Conservation (phyloP, 345 rosid genomes). For the Populus nigra region DNA sequence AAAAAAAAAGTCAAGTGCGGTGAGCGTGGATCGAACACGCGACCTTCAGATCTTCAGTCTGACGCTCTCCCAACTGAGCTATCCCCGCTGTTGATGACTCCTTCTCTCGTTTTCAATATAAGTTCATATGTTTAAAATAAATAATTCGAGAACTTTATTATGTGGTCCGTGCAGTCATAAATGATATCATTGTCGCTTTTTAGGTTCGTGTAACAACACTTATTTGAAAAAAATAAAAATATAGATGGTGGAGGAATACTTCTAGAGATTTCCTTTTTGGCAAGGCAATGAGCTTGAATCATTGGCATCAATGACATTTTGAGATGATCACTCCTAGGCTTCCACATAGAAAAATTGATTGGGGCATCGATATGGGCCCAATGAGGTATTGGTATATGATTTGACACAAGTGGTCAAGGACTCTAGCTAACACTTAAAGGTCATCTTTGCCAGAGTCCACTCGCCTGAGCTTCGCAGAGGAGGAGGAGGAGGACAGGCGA, state of each 20-base stretch:
- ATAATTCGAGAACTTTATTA: no score
- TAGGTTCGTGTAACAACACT: background rate
- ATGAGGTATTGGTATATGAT: no score
- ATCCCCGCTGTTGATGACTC: constrained; percentile 43
- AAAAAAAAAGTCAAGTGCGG: background rate
- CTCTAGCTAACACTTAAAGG: no score
- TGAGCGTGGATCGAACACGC: constrained; percentile 43
- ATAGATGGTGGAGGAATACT: background rate
- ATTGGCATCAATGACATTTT: no score
- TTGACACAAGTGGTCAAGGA: no score
- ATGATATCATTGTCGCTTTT: background rate
- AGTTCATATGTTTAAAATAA: accelerated
- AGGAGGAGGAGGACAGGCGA: background rate
- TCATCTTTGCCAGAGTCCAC: background rate
- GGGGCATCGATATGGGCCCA: no score
- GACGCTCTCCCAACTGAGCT: constrained; percentile 99
- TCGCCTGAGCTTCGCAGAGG: background rate
- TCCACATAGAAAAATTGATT: no score
- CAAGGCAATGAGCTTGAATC: no score
- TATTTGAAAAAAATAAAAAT: no score
- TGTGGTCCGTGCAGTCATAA: background rate
- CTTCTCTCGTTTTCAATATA: accelerated
- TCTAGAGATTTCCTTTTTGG: no score
- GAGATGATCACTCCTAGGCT: no score
- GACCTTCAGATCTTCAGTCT: constrained; percentile 99